A percentile compares a stretch with the other conserved stretches of the same genome.
Evolutionary conservation across 805 yeast genomes (phyloP).

Genomic region (Ogataea dorogensis): DNA sequence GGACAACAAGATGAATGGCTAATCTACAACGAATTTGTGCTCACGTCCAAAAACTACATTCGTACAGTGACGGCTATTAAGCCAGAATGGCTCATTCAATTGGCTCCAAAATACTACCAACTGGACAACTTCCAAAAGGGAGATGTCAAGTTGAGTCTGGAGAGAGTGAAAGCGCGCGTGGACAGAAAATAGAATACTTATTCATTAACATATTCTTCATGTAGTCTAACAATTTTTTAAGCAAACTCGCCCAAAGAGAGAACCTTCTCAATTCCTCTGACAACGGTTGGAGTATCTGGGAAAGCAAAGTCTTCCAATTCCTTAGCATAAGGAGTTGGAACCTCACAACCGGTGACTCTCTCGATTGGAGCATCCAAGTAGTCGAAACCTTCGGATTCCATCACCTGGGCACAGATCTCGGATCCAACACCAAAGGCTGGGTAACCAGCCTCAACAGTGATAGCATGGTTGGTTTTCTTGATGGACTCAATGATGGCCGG

Average conservation of each 20-base stretch:
- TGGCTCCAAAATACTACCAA: slow-evolving; percentile 72
- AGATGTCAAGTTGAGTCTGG: slow-evolving; percentile 68
- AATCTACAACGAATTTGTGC: slow-evolving; percentile 90
- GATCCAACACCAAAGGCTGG: slow-evolving; percentile 99
- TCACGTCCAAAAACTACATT: slow-evolving; percentile 90
- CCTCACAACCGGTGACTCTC: slow-evolving; percentile 99
- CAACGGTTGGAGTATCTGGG: slow-evolving; percentile 92
- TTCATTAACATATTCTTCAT: slow-evolving; percentile 10
- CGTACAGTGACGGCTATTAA: slow-evolving; percentile 88
- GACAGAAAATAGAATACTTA: slow-evolving; percentile 37
- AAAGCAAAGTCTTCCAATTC: slow-evolving; percentile 96
- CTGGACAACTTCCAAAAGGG: slow-evolving; percentile 63
- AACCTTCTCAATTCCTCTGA: slow-evolving; percentile 82
- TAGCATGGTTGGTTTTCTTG: slow-evolving; percentile 94
- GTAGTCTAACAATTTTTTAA: slow-evolving; percentile 15
- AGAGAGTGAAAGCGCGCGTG: slow-evolving; percentile 51
- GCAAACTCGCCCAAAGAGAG: slow-evolving; percentile 52
- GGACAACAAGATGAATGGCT: slow-evolving; percentile 93
- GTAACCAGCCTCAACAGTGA: slow-evolving; percentile 96
- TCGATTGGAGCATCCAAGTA: slow-evolving; percentile 97
- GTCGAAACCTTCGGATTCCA: slow-evolving; percentile 98
- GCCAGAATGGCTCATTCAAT: slow-evolving; percentile 89
- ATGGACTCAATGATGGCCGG: slow-evolving; percentile 82
- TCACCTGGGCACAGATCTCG: slow-evolving; percentile 94
- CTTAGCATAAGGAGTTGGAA: slow-evolving; percentile 97